Evolutionary conservation across 495 filamentous ascomycete species (phyloP), one percentile per base, ranked within the genome.

Genomic region (Penicillium waksmanii): DNA sequence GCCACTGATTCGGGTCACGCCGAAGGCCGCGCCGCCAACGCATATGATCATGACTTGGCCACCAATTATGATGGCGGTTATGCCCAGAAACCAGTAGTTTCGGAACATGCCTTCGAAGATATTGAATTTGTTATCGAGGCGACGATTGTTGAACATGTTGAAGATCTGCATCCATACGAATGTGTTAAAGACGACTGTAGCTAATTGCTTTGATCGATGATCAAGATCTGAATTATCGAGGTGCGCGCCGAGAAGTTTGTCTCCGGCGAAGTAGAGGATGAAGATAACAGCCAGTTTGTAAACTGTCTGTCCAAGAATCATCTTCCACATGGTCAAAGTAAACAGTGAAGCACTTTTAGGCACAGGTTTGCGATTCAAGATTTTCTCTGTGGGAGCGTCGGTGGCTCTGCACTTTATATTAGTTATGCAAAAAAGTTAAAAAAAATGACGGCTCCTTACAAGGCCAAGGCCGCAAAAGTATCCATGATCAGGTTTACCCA

Each of bases 151-250:
- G 85, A 92, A 93, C 69, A 93, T 88, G 73, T 96, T 96, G 79
- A 96, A 96, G 62, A 96, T 93, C 61, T 96, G 92, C 91, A 96
- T 95, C 92, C 92, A 96, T 18, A 96, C 92, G 52, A 96, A 96
- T 3, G 90, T 91, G 77, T 96, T 96, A 83, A 96, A 96, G 7
- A 96, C 88, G 47, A 96, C 79, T 1, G 89, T 92, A 46, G 83
- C 73, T 47, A 93, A 77, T 62, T 89, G 76, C 1, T 67, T 75
- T n/a, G 77, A 49, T 0, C 68, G 68, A 11, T 57, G 51, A 5
- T 9, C 55, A 2, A 67, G 66, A 33, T 75, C 61, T 15, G 78
- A 71, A 10, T 69, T 66, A 12, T 73, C 68, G 13, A 86, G 82
- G 27, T 68, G 60, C 40, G 80, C 78, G 21, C 63, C 67, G 25